Evolutionary conservation across 495 filamentous ascomycete genomes (phyloP).

Genomic region (Talaromyces liani): DNA sequence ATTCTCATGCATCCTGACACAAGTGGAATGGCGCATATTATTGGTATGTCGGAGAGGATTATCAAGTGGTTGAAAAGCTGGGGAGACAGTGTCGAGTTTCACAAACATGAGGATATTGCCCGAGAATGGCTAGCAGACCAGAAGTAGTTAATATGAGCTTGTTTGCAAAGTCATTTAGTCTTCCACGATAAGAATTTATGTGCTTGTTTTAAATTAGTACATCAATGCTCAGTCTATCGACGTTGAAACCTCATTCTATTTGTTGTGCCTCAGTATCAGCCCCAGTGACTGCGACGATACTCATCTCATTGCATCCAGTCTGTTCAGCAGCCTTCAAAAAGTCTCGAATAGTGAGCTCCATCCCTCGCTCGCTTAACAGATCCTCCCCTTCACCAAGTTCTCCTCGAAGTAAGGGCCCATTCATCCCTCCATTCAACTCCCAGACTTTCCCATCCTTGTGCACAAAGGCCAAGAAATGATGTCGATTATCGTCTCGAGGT

Average conservation of each 20-base stretch:
- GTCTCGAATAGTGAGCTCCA: constrained; percentile 53
- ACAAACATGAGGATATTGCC: background rate
- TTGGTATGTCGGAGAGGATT: constrained; percentile 50
- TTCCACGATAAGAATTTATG: no score
- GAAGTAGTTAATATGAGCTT: no score
- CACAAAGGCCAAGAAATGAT: constrained; percentile 78
- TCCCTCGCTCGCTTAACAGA: constrained; percentile 56
- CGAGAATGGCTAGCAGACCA: constrained; percentile 14
- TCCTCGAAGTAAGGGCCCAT: constrained; percentile 69
- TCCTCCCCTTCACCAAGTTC: constrained; percentile 55
- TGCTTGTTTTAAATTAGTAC: background rate
- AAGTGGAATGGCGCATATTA: constrained; percentile 48
- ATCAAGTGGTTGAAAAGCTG: constrained; percentile 13
- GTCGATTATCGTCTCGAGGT: constrained; percentile 53
- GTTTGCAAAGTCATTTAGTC: no score
- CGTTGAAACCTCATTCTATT: background rate
- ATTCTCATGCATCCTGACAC: constrained; percentile 56
- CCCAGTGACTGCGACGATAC: constrained; percentile 1
- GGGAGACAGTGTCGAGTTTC: background rate
- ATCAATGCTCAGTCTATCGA: background rate
- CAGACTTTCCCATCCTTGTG: constrained; percentile 62
- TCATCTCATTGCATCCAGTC: constrained; percentile 7
- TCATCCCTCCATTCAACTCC: constrained; percentile 73
- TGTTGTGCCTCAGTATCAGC: background rate
- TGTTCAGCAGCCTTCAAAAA: constrained; percentile 40